phyloP scores from a whole-genome alignment of 768 basidiomycete genomes.

The Mycena sanguinolenta region DNA sequence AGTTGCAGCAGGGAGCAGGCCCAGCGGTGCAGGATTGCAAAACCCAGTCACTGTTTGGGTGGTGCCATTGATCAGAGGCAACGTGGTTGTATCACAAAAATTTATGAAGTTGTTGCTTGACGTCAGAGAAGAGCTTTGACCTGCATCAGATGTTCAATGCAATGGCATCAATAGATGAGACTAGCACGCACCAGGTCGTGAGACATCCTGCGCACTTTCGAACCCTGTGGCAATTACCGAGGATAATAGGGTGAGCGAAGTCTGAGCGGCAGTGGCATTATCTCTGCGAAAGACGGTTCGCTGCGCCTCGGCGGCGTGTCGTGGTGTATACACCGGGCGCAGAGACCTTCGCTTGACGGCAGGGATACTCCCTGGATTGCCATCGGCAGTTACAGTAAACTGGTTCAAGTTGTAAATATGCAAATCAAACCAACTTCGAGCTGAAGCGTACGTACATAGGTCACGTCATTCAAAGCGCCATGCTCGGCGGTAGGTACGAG shows the following conservation, averaged over 20 bases:
- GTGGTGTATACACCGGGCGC: neutral
- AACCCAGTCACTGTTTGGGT: constrained; percentile 43
- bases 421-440: neutral
- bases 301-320: neutral
- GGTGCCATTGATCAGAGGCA: constrained; percentile 59
- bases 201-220: constrained; percentile 47
- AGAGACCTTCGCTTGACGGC: constrained; percentile 12
- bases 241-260: constrained; percentile 45
- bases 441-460: constrained; percentile 52
- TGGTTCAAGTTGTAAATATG: constrained; percentile 14
- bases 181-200: neutral
- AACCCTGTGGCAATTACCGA: constrained; percentile 50
- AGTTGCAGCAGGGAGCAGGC: constrained; percentile 36
- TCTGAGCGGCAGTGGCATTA: constrained; percentile 12
- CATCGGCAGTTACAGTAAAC: constrained; percentile 42
- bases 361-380: constrained; percentile 18
- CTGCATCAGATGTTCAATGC: constrained; percentile 25
- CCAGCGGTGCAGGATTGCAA: constrained; percentile 34
- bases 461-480: constrained; percentile 54
- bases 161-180: neutral
- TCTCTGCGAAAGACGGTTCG: constrained; percentile 9
- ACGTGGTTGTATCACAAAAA: constrained; percentile 55
- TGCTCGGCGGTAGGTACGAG: constrained; percentile 56
- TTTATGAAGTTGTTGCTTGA: constrained; percentile 72
- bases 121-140: constrained; percentile 61